A percentile compares a stretch with the other conserved stretches of the same genome.
Conservation (phyloP, 31 red algal species). For the Bonnemaisonia californica region DNA sequence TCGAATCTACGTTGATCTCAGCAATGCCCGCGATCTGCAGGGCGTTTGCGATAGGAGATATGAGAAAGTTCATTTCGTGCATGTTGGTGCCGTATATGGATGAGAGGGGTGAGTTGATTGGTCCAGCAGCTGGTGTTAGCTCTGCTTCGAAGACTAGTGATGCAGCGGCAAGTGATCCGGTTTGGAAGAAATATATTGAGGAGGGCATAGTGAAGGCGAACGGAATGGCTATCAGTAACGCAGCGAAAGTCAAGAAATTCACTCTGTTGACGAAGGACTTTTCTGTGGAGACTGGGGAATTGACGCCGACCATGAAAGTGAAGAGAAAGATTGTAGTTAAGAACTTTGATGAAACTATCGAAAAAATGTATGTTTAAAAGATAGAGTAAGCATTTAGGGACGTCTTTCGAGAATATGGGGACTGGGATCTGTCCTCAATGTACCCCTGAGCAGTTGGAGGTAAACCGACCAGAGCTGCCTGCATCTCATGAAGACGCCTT, state of each 20-base stretch:
- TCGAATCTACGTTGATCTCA: conserved; percentile 48
- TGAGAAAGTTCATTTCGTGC: conserved; percentile 75
- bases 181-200: conserved; percentile 68
- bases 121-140: conserved; percentile 48
- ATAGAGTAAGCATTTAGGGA: background rate
- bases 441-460: no score
- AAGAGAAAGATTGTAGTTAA: conserved; percentile 80
- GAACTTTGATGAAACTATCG: conserved; percentile 69
- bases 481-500: background rate
- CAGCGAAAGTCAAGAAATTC: conserved; percentile 65
- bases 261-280: conserved; percentile 73
- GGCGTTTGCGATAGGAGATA: conserved; percentile 74
- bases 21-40: conserved; percentile 57
- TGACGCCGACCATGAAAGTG: conserved; percentile 97
- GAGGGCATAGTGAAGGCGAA: conserved; percentile 76
- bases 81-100: conserved; percentile 66
- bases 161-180: conserved; percentile 42
- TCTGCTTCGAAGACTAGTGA: conserved; percentile 42
- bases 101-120: conserved; percentile 62
- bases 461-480: no score
- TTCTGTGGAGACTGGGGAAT: conserved; percentile 77
- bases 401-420: background rate
- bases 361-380: conserved; percentile 85
- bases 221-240: conserved; percentile 58
- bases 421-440: background rate